Base-by-base conservation (phyloP, 192 early-diverging fungal species). In the Phycomyces blakesleeanus region DNA sequence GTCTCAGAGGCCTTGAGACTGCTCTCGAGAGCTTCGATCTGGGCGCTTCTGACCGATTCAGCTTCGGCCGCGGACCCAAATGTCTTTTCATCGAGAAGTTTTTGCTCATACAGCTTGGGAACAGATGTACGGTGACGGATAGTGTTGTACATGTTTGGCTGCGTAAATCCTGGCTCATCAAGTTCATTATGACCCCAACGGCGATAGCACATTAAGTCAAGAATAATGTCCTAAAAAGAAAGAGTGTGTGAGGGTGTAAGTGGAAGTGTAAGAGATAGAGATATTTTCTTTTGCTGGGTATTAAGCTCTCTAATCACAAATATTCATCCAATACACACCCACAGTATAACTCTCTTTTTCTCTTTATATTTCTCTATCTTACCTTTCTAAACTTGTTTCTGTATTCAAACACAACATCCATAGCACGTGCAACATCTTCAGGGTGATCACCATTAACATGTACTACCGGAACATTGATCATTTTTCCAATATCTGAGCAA, bases 171-270 rank as follows among this genome's bases (percentile, higher is more conserved):
- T 21, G 96, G 96, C 79, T 98, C 96, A 62, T 98, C 96, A 12
- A 98, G 78, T 70, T 98, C 96, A 65, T 98, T 98, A 78, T 98
- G 96, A 7, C 96, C 96, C 93, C 93, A 93, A 51, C 94, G 88
- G 54, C 96, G 89, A 81, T 95, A 98, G 18, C 90, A 89, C 73
- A 97, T 92, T 74, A 98, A 59, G 63, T 98, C 96, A 44, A 98
- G 76, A 25, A 98, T 95, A 25, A 97, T 85, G 71, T 98, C 96
- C 78, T 71, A 50, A 18, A 20, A 18, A 62, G 42, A 29, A 57
- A 39, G 18, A 20, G 22, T 42, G 44, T 39, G n/a, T n/a, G n/a
- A n/a, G n/a, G n/a, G n/a, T n/a, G n/a, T n/a, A n/a, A n/a, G n/a
- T n/a, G n/a, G n/a, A n/a, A n/a, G n/a, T n/a, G n/a, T n/a, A n/a